Base-by-base conservation (phyloP, 345 rosid genomes). In the Eucalyptus tenuipes region DNA sequence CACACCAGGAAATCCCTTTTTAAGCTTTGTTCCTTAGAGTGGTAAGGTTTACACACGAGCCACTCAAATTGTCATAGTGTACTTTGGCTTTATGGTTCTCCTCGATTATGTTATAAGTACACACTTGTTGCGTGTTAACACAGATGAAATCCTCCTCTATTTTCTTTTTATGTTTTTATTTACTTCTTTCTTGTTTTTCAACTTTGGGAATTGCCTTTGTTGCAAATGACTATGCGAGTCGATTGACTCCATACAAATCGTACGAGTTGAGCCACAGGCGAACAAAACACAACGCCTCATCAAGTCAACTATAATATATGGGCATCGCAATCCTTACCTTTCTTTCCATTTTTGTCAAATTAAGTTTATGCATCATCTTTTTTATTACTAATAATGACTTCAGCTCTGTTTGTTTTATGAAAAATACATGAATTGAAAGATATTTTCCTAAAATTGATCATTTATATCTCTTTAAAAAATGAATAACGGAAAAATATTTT, bases 351-450 rank as follows among this genome's bases (percentile, higher is more conserved):
- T 75, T 75, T 75, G 8, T 37, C 82, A 75, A 4, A 75, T 5
- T 75, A 75, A 75, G 12, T 37, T 18, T 10, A 75, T 2, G 29
- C 47, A 75, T 10, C 29, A 9, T 40, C 29, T 1, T 37, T 40
- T 52, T 75, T 20, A 40, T 29, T 40, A 75, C 27, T 37, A 40
- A 42, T 75, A 40, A 20, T 75, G 47, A 75, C 18, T 16, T 17
- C 2, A 6, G 5, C 75, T n/a, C 40, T 0, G 0, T n/a, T 64
- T n/a, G 10, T 64, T 13, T n/a, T 6, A n/a, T 6, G 75, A n/a
- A 14, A 64, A n/a, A 64, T 64, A 15, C 0, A n/a, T 66, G 3
- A 66, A 31, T 7, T 52, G 57, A 52, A 52, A 52, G 24, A 52
- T 18, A 52, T 31, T 66, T 66, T 66, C 40, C 9, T n/a, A 66